phyloP scores from a whole-genome alignment of 2,329 filamentous ascomycete genomes.

The Nemania sp. region DNA sequence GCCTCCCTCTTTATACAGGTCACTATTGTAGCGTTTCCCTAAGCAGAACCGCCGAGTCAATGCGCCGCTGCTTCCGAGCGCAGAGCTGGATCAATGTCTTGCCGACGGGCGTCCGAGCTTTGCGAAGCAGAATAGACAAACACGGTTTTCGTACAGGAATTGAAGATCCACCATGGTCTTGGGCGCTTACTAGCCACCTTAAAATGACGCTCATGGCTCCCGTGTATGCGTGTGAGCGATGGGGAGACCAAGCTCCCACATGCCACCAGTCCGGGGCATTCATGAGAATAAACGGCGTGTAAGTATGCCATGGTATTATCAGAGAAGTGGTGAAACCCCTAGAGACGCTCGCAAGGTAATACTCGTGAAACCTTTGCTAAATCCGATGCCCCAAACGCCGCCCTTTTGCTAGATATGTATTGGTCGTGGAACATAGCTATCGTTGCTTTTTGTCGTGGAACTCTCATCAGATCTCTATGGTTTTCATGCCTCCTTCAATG shows the following conservation, averaged over 20 bases:
- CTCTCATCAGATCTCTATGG: constrained; percentile 67
- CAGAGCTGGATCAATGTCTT: constrained; percentile 7
- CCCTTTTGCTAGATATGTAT: constrained; percentile 47
- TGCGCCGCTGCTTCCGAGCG: constrained; percentile 14
- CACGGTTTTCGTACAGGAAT: constrained; percentile 48
- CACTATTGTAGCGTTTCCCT: constrained; percentile 18
- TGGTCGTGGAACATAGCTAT: constrained; percentile 47
- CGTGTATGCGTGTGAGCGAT: constrained; percentile 15
- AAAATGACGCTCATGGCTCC: constrained; percentile 5
- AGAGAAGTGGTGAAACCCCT: constrained; percentile 22
- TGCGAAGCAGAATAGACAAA: constrained; percentile 35
- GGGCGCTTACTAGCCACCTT: constrained; percentile 3
- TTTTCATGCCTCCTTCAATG: constrained; percentile 68
- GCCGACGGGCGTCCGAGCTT: not conserved
- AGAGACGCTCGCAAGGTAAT: constrained; percentile 32
- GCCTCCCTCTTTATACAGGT: constrained; percentile 34
- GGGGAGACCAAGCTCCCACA: constrained; percentile 33
- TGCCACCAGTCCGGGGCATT: constrained; percentile 31
- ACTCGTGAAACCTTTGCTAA: constrained; percentile 38
- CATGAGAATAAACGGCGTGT: constrained; percentile 25
- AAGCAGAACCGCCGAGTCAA: constrained; percentile 11
- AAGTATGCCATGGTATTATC: constrained; percentile 12
- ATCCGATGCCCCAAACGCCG: constrained; percentile 46
- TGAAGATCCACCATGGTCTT: constrained; percentile 39
- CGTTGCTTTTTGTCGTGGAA: constrained; percentile 45